Percentiles rank a stretch among this genome's conserved stretches.
phyloP scores from a whole-genome alignment of 768 basidiomycete species.

The Russula foetens region DNA sequence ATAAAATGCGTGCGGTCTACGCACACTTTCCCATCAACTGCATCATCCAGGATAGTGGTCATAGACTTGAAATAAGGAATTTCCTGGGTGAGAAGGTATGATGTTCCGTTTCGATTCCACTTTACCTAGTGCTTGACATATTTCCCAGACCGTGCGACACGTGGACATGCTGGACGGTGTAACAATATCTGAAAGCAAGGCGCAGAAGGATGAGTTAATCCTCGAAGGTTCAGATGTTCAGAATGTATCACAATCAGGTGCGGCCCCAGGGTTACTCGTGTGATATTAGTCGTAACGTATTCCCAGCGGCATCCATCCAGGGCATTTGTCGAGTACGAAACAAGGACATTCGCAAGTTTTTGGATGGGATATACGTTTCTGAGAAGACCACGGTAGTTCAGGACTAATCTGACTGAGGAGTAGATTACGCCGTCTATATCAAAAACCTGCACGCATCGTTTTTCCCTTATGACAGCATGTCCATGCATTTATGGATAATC shows the following conservation, averaged over 20 bases:
- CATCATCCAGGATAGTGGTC: conserved; percentile 76
- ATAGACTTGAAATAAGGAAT: conserved; percentile 82
- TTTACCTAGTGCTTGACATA: background rate
- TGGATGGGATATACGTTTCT: conserved; percentile 90
- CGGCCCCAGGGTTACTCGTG: conserved; percentile 13
- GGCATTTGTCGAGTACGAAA: conserved; percentile 94
- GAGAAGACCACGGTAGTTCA: conserved; percentile 58
- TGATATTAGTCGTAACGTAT: conserved; percentile 1
- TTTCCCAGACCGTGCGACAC: conserved; percentile 72
- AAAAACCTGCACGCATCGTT: conserved; percentile 26
- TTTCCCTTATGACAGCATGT: conserved; percentile 27
- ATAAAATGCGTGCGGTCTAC: conserved; percentile 99
- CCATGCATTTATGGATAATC: conserved; percentile 1
- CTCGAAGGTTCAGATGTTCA: conserved; percentile 94
- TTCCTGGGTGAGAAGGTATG: conserved; percentile 89
- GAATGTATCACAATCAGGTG: conserved; percentile 94
- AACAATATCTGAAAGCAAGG: conserved; percentile 72
- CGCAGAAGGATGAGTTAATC: conserved; percentile 92
- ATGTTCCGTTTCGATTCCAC: background rate
- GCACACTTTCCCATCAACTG: conserved; percentile 99
- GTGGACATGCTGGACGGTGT: conserved; percentile 91
- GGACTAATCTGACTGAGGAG: background rate
- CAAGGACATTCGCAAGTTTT: conserved; percentile 99
- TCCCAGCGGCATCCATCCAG: conserved; percentile 87
- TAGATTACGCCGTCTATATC: conserved; percentile 1